These are phyloP conservation scores for Haplographium delicatum DNA, from an alignment of 495 filamentous ascomycete genomes.

Conservation along the genomic window DNA sequence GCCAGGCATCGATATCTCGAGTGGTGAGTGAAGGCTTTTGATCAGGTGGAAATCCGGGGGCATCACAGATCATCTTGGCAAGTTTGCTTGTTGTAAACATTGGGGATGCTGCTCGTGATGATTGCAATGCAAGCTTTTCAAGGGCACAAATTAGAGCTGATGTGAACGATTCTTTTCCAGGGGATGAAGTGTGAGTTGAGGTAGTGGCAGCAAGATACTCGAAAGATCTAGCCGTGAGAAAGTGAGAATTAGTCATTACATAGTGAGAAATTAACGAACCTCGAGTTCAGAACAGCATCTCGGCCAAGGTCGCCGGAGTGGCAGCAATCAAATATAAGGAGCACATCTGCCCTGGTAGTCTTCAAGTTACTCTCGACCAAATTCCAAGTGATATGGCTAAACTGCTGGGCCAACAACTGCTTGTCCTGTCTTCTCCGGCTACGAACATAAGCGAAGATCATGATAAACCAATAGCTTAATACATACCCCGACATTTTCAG, in stretches of 20 bases:
- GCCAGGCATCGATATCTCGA: slow-evolving; percentile 5
- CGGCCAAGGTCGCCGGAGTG: slow-evolving; percentile 3
- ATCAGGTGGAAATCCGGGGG: slow-evolving; percentile 3
- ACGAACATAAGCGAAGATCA: background rate
- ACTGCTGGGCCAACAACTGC: background rate
- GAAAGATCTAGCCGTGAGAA: background rate
- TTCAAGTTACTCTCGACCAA: slow-evolving; percentile 2
- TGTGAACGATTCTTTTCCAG: slow-evolving; percentile 11
- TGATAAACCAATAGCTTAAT: background rate
- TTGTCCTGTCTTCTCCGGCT: slow-evolving; percentile 1
- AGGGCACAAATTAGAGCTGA: slow-evolving; percentile 10
- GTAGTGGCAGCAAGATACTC: slow-evolving; percentile 11
- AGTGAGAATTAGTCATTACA: background rate
- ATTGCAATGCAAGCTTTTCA: slow-evolving; percentile 4
- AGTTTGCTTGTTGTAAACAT: slow-evolving; percentile 12
- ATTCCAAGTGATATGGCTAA: slow-evolving; percentile 6
- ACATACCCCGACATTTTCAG: slow-evolving; percentile 8
- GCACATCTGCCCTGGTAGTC: background rate
- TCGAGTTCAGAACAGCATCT: slow-evolving; percentile 8
- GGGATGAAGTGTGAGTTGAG: slow-evolving; percentile 1
- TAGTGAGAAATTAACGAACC: background rate
- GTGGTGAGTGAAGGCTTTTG: slow-evolving; percentile 9
- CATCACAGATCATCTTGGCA: slow-evolving; percentile 4
- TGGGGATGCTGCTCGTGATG: slow-evolving; percentile 1
- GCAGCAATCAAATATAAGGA: slow-evolving; percentile 10